Percentiles rank a stretch among this genome's conserved stretches.
These are phyloP conservation scores for Nicotiana noctiflora DNA, from an alignment of 257 asterid species.

Conservation along the genomic window DNA sequence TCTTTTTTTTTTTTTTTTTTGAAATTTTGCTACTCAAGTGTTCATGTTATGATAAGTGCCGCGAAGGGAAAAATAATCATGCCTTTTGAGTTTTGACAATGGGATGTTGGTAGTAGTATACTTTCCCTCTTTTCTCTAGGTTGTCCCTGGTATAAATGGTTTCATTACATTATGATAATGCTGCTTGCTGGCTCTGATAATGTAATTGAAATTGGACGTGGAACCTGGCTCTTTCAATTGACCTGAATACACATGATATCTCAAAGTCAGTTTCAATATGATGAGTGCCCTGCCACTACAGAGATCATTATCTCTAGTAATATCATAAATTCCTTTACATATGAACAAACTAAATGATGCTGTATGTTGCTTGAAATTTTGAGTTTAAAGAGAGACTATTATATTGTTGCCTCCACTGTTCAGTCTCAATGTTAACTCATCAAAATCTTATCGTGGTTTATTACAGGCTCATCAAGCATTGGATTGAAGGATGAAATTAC, in stretches of 20 bases:
- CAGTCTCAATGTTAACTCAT: not conserved
- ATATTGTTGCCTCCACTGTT: not conserved
- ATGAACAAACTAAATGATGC: not conserved
- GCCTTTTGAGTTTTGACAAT: not conserved
- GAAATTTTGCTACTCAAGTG: not conserved
- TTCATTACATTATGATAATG: not conserved
- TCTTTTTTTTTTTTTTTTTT: too few species aligned
- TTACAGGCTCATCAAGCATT: slow-evolving; percentile 86
- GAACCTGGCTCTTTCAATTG: not conserved
- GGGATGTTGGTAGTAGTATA: not conserved
- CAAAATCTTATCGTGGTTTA: not conserved
- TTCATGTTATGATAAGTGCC: not conserved
- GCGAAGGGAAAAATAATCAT: not conserved
- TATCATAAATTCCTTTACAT: not conserved
- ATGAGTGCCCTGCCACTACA: not conserved
- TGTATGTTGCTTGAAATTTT: not conserved
- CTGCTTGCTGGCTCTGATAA: not conserved
- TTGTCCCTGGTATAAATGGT: not conserved
- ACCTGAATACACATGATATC: not conserved
- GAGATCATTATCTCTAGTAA: not conserved
- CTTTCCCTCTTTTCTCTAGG: not conserved
- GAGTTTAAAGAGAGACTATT: not conserved
- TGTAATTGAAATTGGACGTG: not conserved
- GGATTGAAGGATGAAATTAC: slow-evolving; percentile 90
- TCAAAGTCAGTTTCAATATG: not conserved